Evolutionary conservation across 768 basidiomycete species (phyloP).

Genomic region (Boletus pseudo-olivaceus): DNA sequence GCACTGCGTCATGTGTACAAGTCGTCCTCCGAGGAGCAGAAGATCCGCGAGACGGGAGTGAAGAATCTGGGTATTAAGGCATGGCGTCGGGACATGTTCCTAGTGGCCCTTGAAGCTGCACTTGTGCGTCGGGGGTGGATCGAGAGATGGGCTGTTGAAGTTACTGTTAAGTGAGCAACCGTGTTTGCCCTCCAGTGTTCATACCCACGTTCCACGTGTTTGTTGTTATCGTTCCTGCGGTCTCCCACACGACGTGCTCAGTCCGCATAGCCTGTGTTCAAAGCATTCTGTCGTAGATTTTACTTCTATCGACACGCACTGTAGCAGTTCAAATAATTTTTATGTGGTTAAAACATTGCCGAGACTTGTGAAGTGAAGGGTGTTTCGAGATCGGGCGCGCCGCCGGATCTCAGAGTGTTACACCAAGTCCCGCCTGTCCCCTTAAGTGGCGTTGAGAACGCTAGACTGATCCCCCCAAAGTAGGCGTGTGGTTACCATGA

Average conservation of each 20-base stretch:
- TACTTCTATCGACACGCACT: background rate
- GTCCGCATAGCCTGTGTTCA: background rate
- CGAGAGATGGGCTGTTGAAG: constrained; percentile 42
- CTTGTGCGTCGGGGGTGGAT: constrained; percentile 44
- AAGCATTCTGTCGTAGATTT: background rate
- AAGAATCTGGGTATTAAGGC: constrained; percentile 29
- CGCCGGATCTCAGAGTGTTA: background rate
- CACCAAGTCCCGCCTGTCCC: background rate
- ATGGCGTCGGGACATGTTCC: constrained; percentile 48
- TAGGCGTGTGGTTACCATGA: background rate
- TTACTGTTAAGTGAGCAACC: constrained; percentile 13
- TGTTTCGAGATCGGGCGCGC: background rate
- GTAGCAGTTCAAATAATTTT: background rate
- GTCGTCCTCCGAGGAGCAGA: constrained; percentile 8
- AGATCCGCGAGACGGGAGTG: constrained; percentile 10
- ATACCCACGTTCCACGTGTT: background rate
- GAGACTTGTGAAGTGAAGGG: background rate
- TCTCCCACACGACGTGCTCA: too few relatives aligned
- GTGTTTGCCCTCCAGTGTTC: background rate
- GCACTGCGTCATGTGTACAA: constrained; percentile 8
- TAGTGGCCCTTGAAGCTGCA: constrained; percentile 50
- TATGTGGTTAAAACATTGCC: background rate
- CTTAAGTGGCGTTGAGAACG: background rate
- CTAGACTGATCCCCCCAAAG: background rate
- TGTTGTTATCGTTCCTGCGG: background rate